Evolutionary conservation across 2,329 filamentous ascomycete genomes (phyloP), one percentile per base, ranked within the genome.

Genomic region (Acephala macrosclerotiorum): DNA sequence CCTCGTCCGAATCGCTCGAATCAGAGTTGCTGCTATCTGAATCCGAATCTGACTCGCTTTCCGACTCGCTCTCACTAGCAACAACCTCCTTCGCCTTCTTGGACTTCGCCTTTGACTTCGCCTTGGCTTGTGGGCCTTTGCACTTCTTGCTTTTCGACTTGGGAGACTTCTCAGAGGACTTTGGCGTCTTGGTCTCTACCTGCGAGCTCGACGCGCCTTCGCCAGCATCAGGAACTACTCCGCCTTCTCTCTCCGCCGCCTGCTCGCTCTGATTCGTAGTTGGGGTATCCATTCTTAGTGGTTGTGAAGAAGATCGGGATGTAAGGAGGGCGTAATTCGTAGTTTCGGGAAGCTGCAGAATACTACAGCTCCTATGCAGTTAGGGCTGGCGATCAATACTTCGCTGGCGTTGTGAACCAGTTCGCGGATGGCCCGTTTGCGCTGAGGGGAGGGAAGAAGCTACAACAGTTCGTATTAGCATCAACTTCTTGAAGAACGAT

Each of bases 221-320:
- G 9, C 66, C 69, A 25, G 61, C 53, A 16, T 62, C 59, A 35
- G 70, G 69, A 49, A 68, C 35, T 26, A 29, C 49, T 53, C 25
- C 49, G 18, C 68, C 70, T 22, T 72, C 71, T 33, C 72, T 69
- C 65, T 74, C 73, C 9, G 64, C 68, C 38, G 63, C 64, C 47
- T 67, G 66, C 33, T 71, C 71, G 38, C 72, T 72, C 64, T 72
- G 70, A 63, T 61, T 70, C 35, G 72, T 73, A 60, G 58, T 73
- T 47, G 72, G 72, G 61, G 72, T 74, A 71, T 74, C 72, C 72
- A 74, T 74, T 59, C 22, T 66, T 16, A 22, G 58, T 12, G 42
- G 47, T 14, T 56, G 9, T 55, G 42, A 60, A n/a, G 38, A 62
- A 55, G 56, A 56, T 35, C 49, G 25, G 7, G n/a, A 29, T 22